A percentile compares a stretch with the other conserved stretches of the same genome.
phyloP scores from a whole-genome alignment of 164 flowering plant species.

The Akebia trifoliata region DNA sequence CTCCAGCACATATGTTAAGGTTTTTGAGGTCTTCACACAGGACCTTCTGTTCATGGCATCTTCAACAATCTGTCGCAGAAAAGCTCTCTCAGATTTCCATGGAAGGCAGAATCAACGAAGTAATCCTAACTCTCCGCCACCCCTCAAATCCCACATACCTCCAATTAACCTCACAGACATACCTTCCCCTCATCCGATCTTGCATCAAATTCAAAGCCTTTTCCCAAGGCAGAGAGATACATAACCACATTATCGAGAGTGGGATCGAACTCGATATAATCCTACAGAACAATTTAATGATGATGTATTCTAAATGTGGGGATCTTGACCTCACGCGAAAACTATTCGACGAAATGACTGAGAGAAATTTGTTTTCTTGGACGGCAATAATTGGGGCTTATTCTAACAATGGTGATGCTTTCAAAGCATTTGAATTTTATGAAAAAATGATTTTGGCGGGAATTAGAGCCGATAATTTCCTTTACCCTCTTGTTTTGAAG shows the following conservation, averaged over 20 bases:
- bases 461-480: conserved; percentile 22
- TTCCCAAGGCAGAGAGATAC: conserved; percentile 22
- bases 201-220: conserved; percentile 24
- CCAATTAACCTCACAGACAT: conserved; percentile 8
- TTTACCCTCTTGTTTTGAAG: conserved; percentile 30
- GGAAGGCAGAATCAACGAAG: conserved; percentile 21
- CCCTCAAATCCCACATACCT: background rate
- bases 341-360: conserved; percentile 23
- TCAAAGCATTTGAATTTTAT: conserved; percentile 12
- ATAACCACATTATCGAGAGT: conserved; percentile 14
- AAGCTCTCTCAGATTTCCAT: background rate
- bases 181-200: conserved; percentile 21
- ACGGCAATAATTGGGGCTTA: conserved; percentile 24
- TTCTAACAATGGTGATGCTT: conserved; percentile 12
- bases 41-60: conserved; percentile 5
- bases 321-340: conserved; percentile 3
- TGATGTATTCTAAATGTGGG: conserved; percentile 21
- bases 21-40: conserved; percentile 6
- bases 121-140: conserved; percentile 9
- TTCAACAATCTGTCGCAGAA: background rate
- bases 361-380: conserved; percentile 29
- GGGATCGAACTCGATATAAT: conserved; percentile 12
- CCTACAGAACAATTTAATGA: conserved; percentile 23
- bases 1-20: background rate
- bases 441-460: conserved; percentile 17